These are phyloP conservation scores for Aspergillus cristatus DNA, from an alignment of 495 filamentous ascomycete species.

Conservation along the genomic window DNA sequence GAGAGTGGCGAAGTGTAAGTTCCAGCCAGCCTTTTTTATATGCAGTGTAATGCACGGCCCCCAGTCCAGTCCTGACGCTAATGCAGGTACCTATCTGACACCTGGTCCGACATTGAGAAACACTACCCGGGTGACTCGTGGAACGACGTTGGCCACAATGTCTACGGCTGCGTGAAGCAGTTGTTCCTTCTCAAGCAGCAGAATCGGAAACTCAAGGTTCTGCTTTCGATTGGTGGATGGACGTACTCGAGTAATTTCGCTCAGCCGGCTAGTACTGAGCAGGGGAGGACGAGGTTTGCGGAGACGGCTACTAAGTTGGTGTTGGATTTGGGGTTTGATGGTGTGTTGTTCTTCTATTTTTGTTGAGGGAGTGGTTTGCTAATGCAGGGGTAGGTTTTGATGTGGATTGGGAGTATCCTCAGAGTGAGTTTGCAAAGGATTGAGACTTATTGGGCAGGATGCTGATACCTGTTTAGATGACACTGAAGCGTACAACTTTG, in stretches of 20 bases:
- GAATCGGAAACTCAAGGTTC: slow-evolving; percentile 80
- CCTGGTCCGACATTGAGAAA: slow-evolving; percentile 81
- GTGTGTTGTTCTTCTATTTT: slow-evolving; percentile 12
- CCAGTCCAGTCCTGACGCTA: background rate
- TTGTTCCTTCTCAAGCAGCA: slow-evolving; percentile 81
- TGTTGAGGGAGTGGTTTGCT: background rate
- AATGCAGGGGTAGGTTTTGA: slow-evolving; percentile 35
- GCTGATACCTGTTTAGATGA: slow-evolving; percentile 26
- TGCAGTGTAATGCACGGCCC: too few relatives aligned
- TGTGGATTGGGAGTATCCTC: slow-evolving; percentile 56
- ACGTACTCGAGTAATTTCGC: slow-evolving; percentile 86
- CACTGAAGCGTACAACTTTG: slow-evolving; percentile 56
- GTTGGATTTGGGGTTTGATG: slow-evolving; percentile 57
- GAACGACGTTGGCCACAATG: slow-evolving; percentile 37
- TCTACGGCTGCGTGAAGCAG: slow-evolving; percentile 73
- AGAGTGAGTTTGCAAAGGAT: slow-evolving; percentile 17
- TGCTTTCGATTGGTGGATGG: slow-evolving; percentile 95
- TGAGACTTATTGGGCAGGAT: too few relatives aligned
- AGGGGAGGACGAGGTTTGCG: slow-evolving; percentile 69
- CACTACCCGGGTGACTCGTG: slow-evolving; percentile 53
- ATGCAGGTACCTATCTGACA: slow-evolving; percentile 61
- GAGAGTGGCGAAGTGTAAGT: slow-evolving; percentile 69
- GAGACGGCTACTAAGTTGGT: slow-evolving; percentile 57
- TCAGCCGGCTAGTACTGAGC: slow-evolving; percentile 47
- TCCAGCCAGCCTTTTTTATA: background rate